Evolutionary conservation across 768 basidiomycete species (phyloP).

Genomic region (Podaxis sp.): DNA sequence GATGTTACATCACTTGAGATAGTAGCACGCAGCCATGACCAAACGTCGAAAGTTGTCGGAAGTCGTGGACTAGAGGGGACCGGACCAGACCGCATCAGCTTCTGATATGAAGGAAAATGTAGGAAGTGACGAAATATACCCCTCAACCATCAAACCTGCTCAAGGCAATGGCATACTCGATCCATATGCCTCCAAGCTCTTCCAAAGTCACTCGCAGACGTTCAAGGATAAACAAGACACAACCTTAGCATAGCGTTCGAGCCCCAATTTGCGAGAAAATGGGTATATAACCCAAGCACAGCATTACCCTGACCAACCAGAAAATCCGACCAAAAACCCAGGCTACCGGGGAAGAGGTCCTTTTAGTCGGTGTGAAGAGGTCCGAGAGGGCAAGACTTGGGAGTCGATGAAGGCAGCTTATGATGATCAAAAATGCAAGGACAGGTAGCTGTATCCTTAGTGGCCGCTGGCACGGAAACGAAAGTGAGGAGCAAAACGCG

Average conservation of each 20-base stretch:
- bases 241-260: conserved; percentile 24
- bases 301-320: conserved; percentile 31
- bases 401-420: conserved; percentile 29
- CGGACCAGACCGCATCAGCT: background rate
- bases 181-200: conserved; percentile 17
- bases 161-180: background rate
- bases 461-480: conserved; percentile 27
- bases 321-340: conserved; percentile 18
- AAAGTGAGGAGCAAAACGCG: conserved; percentile 11
- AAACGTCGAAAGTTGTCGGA: background rate
- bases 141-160: background rate
- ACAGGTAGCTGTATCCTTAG: conserved; percentile 28
- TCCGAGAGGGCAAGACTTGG: conserved; percentile 23
- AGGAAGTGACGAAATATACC: background rate
- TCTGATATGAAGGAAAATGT: background rate
- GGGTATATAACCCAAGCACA: conserved; percentile 35
- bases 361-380: conserved; percentile 29
- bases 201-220: conserved; percentile 15
- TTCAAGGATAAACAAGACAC: conserved; percentile 14
- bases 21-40: background rate
- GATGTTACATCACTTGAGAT: background rate
- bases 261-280: conserved; percentile 30
- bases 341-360: conserved; percentile 22
- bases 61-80: background rate
- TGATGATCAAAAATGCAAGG: conserved; percentile 25